Evolutionary conservation across 495 filamentous ascomycete genomes (phyloP), one percentile per base, ranked within the genome.

Genomic region (Aspergillus asperescens): DNA sequence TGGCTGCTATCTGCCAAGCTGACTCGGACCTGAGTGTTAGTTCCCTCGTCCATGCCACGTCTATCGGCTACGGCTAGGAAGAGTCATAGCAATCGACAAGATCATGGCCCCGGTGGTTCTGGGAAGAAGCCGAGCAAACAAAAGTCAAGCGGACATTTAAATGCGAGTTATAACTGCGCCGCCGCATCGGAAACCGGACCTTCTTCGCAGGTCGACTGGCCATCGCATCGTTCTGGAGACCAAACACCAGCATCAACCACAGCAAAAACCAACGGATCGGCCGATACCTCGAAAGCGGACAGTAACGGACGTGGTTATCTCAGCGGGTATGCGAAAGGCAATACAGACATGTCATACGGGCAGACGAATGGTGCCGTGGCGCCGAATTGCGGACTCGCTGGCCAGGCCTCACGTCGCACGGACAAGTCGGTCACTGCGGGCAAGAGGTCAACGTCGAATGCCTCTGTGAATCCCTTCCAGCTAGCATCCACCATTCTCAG

Each of bases 41-140:
- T 65, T 68, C 62, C 62, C 68, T 75, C 62, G 70, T 72, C 70
- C 68, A 89, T 90, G 87, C 83, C 86, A 84, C 84, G 82, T 72
- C 80, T 82, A 76, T 77, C 81, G 71, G 72, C 81, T 72, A 85
- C 86, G 79, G 67, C 70, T 68, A 72, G 72, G 67, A 75, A 75
- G 68, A 71, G 68, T 67, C 70, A 72, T 61, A 88, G 87, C 77
- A 89, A 82, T 65, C 81, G 86, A 63, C 84, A 92, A 69, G 90
- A 96, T 72, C 90, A 86, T 85, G 90, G 90, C 60, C 73, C 89
- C 60, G 86, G 87, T 75, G 82, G 82, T 59, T 86, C 90, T 48
- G 88, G 87, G 58, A 92, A 89, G 83, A 85, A 87, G 74, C 77
- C 93, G 54, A 72, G 72, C 56, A 82, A 79, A 72, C 82, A 85